Evolutionary conservation across 768 basidiomycete species (phyloP), one percentile per base, ranked within the genome.

Genomic region (Pleurotus djamor): DNA sequence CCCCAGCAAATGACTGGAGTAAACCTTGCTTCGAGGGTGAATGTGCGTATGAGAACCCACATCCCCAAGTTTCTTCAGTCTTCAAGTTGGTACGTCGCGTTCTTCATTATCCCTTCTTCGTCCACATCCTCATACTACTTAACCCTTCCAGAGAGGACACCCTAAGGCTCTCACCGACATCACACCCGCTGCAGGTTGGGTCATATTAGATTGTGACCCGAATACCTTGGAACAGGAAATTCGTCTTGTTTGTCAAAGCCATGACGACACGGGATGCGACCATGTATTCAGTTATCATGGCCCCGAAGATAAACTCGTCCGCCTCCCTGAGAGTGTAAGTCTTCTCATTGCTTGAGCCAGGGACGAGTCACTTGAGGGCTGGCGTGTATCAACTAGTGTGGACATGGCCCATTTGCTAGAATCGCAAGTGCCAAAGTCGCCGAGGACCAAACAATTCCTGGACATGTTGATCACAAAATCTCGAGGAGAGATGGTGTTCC

Each of bases 401-500:
- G 38, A n/a, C 38, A 41, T n/a, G 38, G 38, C n/a, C 38, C 60
- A 9, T 72, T 72, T 57, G 71, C 68, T 10, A 64, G 65, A 16
- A 63, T 80, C 44, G 72, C 71, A 5, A 63, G 62, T 9, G 69
- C 72, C 1, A 76, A 72, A 71, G 64, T 69, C 12, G 66, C 74
- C 4, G 63, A 69, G 13, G 69, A 79, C 59, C 78, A 79, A 61
- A 69, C 71, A 0, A 64, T 77, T 9, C 74, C 76, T 2, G 45
- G 58, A 2, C 35, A 57, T 28, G 58, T 74, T n/a, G 65, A 65
- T 1, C 51, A 58, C 44, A 59, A 61, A 17, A 57, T 74, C 35
- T 57, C 63, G 5, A 67, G 70, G 28, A 64, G 72, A 9, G 67
- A 66, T 56, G 69, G 65, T 33, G 52, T 55, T 5, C 33, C 38